phyloP scores from a whole-genome alignment of 2,329 filamentous ascomycete genomes.

The Penicillium concentricum region DNA sequence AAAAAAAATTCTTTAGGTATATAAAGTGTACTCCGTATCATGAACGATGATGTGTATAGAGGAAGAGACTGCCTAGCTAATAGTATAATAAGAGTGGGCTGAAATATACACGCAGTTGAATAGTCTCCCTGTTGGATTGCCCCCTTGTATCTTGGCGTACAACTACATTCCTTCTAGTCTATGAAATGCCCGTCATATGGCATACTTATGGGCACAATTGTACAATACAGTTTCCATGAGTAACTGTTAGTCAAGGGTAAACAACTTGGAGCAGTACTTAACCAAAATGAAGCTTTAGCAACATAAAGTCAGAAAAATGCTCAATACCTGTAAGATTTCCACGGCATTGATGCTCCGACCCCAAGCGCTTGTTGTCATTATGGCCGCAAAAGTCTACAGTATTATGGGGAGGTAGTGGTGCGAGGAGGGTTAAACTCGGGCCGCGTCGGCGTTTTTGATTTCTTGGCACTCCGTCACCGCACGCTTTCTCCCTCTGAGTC shows the following conservation, averaged over 20 bases:
- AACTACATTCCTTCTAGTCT: no score
- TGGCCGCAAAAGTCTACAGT: background rate
- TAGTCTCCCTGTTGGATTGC: background rate
- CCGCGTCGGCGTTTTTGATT: slow-evolving; percentile 32
- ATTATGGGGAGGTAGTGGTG: slow-evolving; percentile 12
- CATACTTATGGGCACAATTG: background rate
- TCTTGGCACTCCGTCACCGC: slow-evolving; percentile 35
- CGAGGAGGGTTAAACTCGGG: slow-evolving; percentile 30
- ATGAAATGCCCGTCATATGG: background rate
- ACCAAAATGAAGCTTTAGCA: background rate
- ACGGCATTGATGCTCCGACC: background rate
- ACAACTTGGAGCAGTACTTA: background rate
- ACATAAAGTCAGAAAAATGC: background rate
- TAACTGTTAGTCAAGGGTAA: background rate
- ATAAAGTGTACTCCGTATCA: no score
- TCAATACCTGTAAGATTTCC: background rate
- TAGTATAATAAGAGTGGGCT: background rate
- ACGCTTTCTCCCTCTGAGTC: slow-evolving; percentile 14
- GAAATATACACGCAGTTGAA: background rate
- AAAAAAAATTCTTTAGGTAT: no score
- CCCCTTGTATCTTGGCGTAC: background rate
- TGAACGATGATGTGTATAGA: background rate
- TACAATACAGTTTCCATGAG: background rate
- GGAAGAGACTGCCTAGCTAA: background rate
- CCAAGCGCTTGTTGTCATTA: background rate